Evolutionary conservation across 2,329 filamentous ascomycete genomes (phyloP).

Genomic region (Fusarium coffeatum): DNA sequence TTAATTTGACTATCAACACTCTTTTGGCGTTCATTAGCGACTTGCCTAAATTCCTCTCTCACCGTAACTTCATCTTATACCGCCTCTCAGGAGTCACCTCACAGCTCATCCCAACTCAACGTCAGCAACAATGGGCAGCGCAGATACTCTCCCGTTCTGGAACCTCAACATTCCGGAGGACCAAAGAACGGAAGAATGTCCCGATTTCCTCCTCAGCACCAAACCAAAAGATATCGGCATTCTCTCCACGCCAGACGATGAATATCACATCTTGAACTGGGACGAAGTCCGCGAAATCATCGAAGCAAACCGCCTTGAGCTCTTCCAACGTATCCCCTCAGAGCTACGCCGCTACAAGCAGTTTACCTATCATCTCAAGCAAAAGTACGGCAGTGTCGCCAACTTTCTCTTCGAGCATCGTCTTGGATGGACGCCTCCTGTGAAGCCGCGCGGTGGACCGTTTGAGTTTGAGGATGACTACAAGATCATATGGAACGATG

Average conservation of each 20-base stretch:
- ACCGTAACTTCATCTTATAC: slow-evolving; percentile 26
- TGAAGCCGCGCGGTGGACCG: slow-evolving; percentile 51
- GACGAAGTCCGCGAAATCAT: slow-evolving; percentile 73
- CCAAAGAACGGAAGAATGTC: slow-evolving; percentile 74
- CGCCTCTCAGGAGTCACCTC: background rate
- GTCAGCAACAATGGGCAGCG: slow-evolving; percentile 52
- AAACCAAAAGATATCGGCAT: slow-evolving; percentile 76
- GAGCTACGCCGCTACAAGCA: slow-evolving; percentile 82
- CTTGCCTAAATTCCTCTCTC: slow-evolving; percentile 6
- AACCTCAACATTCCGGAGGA: slow-evolving; percentile 78
- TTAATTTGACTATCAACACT: background rate
- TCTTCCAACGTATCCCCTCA: slow-evolving; percentile 80
- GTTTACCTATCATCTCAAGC: slow-evolving; percentile 72
- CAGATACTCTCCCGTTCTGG: slow-evolving; percentile 73
- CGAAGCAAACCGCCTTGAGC: slow-evolving; percentile 73
- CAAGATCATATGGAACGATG: slow-evolving; percentile 88
- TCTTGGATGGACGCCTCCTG: slow-evolving; percentile 72
- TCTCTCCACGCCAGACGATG: slow-evolving; percentile 75
- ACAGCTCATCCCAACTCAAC: background rate
- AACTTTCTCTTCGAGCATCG: slow-evolving; percentile 78
- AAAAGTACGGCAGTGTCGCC: slow-evolving; percentile 80
- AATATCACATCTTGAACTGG: slow-evolving; percentile 76
- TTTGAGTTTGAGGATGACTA: slow-evolving; percentile 67
- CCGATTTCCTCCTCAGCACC: slow-evolving; percentile 73
- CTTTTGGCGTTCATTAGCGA: background rate